phyloP scores from a whole-genome alignment of 2,329 filamentous ascomycete genomes.

The Tolypocladium inflatum region DNA sequence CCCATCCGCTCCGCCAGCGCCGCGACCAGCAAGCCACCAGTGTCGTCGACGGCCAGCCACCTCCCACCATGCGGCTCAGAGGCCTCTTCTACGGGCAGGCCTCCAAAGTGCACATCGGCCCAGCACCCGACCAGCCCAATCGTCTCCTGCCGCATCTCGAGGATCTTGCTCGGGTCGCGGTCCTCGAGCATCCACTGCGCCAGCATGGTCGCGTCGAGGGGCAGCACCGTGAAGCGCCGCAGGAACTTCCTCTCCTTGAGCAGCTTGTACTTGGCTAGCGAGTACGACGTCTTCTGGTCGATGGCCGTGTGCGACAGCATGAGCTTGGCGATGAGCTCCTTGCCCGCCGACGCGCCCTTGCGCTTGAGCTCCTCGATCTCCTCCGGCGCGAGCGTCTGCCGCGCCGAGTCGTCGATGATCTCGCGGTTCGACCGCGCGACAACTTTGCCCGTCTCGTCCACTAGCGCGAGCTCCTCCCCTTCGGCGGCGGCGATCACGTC shows the following conservation, averaged over 20 bases:
- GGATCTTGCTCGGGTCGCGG: constrained; percentile 67
- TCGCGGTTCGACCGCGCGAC: constrained; percentile 48
- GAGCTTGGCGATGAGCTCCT: constrained; percentile 87
- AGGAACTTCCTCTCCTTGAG: constrained; percentile 93
- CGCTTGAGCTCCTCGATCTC: constrained; percentile 69
- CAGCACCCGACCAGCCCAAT: constrained; percentile 76
- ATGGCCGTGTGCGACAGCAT: constrained; percentile 81
- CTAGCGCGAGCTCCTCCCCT: constrained; percentile 31
- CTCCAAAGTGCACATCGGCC: constrained; percentile 71
- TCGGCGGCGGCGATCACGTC: constrained; percentile 26
- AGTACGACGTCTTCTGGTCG: constrained; percentile 90
- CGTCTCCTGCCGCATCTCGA: constrained; percentile 81
- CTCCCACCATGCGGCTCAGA: constrained; percentile 31
- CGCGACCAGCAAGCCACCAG: constrained; percentile 71
- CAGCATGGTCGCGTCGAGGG: constrained; percentile 69
- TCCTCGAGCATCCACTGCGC: constrained; percentile 71
- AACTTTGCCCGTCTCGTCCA: constrained; percentile 32
- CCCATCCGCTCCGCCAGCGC: constrained; percentile 86
- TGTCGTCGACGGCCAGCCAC: constrained; percentile 82
- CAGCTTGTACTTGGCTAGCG: constrained; percentile 89
- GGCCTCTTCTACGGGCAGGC: constrained; percentile 14
- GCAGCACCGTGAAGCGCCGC: constrained; percentile 74
- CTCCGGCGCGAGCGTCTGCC: constrained; percentile 68
- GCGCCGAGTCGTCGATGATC: constrained; percentile 49
- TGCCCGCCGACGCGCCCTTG: constrained; percentile 68